These are phyloP conservation scores for Paramecium bursaria DNA, from an alignment of 73 alveolate genomes.

Conservation along the genomic window DNA sequence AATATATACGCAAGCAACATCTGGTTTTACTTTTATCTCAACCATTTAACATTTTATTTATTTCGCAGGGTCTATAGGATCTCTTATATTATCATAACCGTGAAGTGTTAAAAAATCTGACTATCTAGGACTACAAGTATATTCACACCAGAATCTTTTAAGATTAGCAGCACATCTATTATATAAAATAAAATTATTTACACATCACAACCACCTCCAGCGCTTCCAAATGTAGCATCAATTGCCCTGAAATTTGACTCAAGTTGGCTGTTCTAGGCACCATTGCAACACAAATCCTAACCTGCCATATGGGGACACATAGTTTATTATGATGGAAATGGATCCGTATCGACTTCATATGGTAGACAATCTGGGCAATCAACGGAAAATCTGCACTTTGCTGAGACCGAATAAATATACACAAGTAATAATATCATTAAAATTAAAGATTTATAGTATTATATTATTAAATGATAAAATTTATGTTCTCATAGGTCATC, in stretches of 20 bases:
- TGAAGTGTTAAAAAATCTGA: neutral
- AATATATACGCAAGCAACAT: slow-evolving; percentile 36
- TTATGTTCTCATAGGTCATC: no score
- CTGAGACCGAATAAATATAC: neutral
- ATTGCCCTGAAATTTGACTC: slow-evolving; percentile 19
- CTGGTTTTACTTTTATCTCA: slow-evolving; percentile 2
- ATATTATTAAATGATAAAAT: no score
- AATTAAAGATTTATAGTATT: no score
- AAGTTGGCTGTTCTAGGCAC: neutral
- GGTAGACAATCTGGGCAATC: slow-evolving; percentile 11
- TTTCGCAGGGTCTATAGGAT: neutral
- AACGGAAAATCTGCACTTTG: neutral
- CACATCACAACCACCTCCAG: slow-evolving; percentile 60
- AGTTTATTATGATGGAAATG: neutral
- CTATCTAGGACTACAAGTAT: slow-evolving; percentile 51
- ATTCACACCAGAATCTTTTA: slow-evolving; percentile 47
- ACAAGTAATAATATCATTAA: no score
- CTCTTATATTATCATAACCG: slow-evolving; percentile 10
- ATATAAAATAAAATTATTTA: neutral
- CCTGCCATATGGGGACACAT: slow-evolving; percentile 21
- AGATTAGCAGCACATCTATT: slow-evolving; percentile 41
- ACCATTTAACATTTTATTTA: neutral
- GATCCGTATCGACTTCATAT: slow-evolving; percentile 44
- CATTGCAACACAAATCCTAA: slow-evolving; percentile 2
- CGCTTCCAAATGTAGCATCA: slow-evolving; percentile 47